A percentile compares a stretch with the other conserved stretches of the same genome.
Evolutionary conservation across 2,329 filamentous ascomycete species (phyloP).

Genomic region (Monosporascus sp.): DNA sequence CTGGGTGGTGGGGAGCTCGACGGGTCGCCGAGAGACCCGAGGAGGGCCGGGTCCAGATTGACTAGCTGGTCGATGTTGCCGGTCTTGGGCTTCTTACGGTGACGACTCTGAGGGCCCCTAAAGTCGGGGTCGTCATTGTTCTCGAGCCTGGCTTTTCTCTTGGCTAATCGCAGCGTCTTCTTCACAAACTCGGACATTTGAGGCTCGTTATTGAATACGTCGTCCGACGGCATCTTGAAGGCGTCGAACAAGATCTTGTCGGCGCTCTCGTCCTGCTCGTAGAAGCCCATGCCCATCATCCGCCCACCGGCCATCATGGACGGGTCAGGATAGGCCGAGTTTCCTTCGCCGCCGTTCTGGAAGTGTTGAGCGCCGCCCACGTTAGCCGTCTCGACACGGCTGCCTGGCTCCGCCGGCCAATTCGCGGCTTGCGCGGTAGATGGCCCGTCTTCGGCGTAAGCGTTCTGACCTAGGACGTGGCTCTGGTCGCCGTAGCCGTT

Average conservation of each 20-base stretch:
- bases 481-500: slow-evolving; percentile 30
- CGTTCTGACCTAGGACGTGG: slow-evolving; percentile 23
- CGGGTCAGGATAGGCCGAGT: slow-evolving; percentile 34
- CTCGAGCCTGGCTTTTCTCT: slow-evolving; percentile 46
- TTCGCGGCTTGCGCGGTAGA: slow-evolving; percentile 10
- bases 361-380: slow-evolving; percentile 7
- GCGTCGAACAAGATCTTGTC: slow-evolving; percentile 56
- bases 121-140: slow-evolving; percentile 53
- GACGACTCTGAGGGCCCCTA: slow-evolving; percentile 34
- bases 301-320: slow-evolving; percentile 40
- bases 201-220: slow-evolving; percentile 36
- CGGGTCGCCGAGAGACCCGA: slow-evolving; percentile 25
- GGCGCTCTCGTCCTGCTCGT: slow-evolving; percentile 51
- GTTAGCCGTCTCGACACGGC: slow-evolving; percentile 22
- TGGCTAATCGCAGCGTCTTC: slow-evolving; percentile 47
- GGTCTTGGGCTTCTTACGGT: slow-evolving; percentile 35
- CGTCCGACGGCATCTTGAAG: slow-evolving; percentile 47
- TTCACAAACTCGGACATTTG: slow-evolving; percentile 50
- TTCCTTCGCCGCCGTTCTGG: slow-evolving; percentile 20
- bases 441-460: slow-evolving; percentile 8
- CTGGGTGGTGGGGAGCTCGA: slow-evolving; percentile 16
- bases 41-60: slow-evolving; percentile 51
- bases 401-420: slow-evolving; percentile 12
- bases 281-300: slow-evolving; percentile 55
- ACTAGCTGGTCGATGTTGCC: slow-evolving; percentile 31